These are phyloP conservation scores for Leccinum boreale DNA, from an alignment of 768 basidiomycete species.

Conservation along the genomic window DNA sequence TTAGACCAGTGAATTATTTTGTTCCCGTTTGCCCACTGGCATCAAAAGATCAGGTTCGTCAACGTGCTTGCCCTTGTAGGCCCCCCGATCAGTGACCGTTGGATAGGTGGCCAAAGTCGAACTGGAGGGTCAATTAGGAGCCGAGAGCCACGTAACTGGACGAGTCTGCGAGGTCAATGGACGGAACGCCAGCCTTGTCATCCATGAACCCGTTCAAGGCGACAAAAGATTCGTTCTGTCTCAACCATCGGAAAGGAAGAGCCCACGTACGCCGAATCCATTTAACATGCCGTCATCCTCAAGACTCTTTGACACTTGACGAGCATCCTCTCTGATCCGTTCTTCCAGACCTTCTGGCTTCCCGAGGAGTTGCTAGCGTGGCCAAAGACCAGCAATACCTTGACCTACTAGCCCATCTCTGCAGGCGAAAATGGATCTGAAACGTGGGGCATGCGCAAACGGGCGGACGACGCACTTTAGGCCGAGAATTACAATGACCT, in stretches of 20 bases:
- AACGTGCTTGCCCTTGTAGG: background rate
- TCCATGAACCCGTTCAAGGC: constrained; percentile 6
- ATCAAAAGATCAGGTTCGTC: constrained; percentile 32
- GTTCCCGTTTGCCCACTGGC: no score
- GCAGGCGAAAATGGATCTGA: background rate
- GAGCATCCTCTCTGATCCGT: no score
- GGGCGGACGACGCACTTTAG: constrained; percentile 76
- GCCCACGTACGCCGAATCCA: no score
- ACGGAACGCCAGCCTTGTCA: constrained; percentile 32
- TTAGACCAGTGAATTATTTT: no score
- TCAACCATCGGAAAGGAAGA: no score
- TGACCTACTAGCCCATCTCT: constrained; percentile 29
- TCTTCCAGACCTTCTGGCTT: no score
- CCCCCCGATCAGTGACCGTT: background rate
- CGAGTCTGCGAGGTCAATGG: constrained; percentile 32
- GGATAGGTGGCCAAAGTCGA: constrained; percentile 20
- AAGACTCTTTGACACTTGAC: no score
- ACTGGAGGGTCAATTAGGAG: background rate
- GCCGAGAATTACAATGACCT: constrained; percentile 89
- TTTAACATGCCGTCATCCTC: no score
- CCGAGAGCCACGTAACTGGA: constrained; percentile 9
- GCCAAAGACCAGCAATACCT: no score
- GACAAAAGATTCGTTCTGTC: no score
- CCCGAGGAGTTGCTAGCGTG: no score
- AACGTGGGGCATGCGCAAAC: background rate